Evolutionary conservation across 1,284 basidiomycete genomes (phyloP), one percentile per base, ranked within the genome.

Genomic region (Heterobasidion parviporum): DNA sequence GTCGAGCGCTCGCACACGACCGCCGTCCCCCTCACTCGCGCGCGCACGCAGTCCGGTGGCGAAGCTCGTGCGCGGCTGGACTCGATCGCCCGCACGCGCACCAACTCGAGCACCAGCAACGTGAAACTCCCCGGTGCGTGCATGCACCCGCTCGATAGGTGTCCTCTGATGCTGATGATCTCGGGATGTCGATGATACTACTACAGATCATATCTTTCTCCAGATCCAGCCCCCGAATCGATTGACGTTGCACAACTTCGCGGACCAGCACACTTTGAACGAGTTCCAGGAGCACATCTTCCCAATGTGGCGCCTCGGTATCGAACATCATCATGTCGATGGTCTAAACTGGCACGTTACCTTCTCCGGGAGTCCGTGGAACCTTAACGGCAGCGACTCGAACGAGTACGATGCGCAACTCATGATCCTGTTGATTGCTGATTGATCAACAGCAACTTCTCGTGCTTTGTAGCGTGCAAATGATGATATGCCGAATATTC

Each of bases 351-450:
- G 73, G 72, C 68, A 67, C 33, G 70, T 76, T 18, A 66, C 66
- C 2, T 78, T 80, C 53, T 62, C 67, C 18, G 73, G 72, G 16
- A 71, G 64, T n/a, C 79, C 78, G 1, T 79, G 79, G 79, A 68
- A 61, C 15, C 65, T 70, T 6, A 67, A 63, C 14, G 74, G 76
- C 2, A 61, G 61, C n/a, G 73, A 79, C 9, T 68, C 66, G 2
- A 61, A 75, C 56, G 69, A 75, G 78, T 79, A 62, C 60, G 74
- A 54, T 35, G 14, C 16, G 7, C 15, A 2, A 35, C 15, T 36
- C 49, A 52, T 36, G 38, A 14, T 49, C 18, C 18, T 34, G n/a
- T 50, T n/a, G 20, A 12, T 47, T 50, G 32, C 49, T 16, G 26
- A 49, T 54, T 38, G 36, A n/a, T 47, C 34, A 53, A 26, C 38